Base-by-base conservation (phyloP, 176 grass and related monocot species). In the Oryza coarctata region DNA sequence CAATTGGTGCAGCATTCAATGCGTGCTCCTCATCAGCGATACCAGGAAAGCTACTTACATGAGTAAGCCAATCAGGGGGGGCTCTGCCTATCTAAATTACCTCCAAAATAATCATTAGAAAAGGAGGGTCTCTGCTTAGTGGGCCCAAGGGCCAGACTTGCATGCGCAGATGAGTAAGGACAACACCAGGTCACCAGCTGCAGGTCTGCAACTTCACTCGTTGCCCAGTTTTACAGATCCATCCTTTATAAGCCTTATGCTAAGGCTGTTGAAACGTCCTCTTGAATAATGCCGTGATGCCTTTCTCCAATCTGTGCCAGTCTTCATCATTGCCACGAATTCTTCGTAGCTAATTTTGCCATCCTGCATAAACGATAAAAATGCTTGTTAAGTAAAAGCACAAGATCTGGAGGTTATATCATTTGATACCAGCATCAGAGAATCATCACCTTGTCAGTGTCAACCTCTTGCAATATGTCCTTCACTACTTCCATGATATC, bases 251-350 rank as follows among this genome's bases (percentile, higher is more conserved):
- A 97, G 83, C 68, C 82, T 88, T 74, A 93, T 87, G 71, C 87
- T 97, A 33, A 97, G 89, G 78, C 85, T 94, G 55, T 94, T 97
- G 68, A 97, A 97, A 72, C 87, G 76, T 47, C 88, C 94, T 85
- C 91, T 89, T 9, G 94, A 97, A 76, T 97, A 97, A 84, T 97
- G 94, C 33, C 89, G 73, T 0, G 91, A 97, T 1, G 90, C 94
- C 47, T 97, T 97, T 49, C 94, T 90, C 94, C 94, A 97, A 66
- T 94, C 92, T 69, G 94, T 97, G 40, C 94, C 94, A 0, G 89
- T 91, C 41, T 94, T 97, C 94, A 97, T 97, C 94, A 97, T 97
- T 13, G 87, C 87, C 32, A 86, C 83, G 34, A 97, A 97, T 76
- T 97, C 94, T 47, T 92, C 87, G 0, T 92, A 97, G 47, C 89